Conservation (phyloP, 768 basidiomycete genomes). For the Amanita fuliginea region DNA sequence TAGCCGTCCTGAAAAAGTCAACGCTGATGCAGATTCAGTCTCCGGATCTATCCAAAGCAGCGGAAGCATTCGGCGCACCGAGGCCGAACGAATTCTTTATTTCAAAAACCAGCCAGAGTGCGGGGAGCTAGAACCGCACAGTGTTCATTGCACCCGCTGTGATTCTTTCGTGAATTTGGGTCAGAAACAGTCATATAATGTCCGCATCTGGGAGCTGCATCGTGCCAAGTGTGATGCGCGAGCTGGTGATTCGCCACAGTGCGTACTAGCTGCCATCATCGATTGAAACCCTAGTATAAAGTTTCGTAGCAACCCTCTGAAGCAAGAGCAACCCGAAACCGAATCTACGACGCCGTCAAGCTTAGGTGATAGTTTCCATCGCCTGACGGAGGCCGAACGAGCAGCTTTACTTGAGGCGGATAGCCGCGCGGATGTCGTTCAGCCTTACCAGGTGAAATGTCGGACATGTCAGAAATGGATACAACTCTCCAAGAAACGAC, state of each 20-base stretch:
- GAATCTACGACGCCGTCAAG: slow-evolving; percentile 17
- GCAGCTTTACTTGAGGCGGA: slow-evolving; percentile 44
- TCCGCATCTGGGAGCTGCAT: slow-evolving; percentile 54
- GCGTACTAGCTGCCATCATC: slow-evolving; percentile 10
- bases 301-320: slow-evolving; percentile 1
- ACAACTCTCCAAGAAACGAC: slow-evolving; percentile 27
- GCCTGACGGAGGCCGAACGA: slow-evolving; percentile 31
- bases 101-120: slow-evolving; percentile 54
- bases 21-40: slow-evolving; percentile 38
- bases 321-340: slow-evolving; percentile 11
- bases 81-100: slow-evolving; percentile 52
- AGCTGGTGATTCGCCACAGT: slow-evolving; percentile 18
- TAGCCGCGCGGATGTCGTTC: slow-evolving; percentile 35
- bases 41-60: slow-evolving; percentile 38
- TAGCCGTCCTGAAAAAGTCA: slow-evolving; percentile 14
- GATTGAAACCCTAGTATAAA: not conserved
- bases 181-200: slow-evolving; percentile 40
- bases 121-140: slow-evolving; percentile 42
- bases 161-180: slow-evolving; percentile 46
- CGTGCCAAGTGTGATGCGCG: slow-evolving; percentile 40
- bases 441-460: slow-evolving; percentile 44
- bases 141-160: slow-evolving; percentile 50
- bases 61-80: slow-evolving; percentile 39
- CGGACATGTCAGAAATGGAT: slow-evolving; percentile 57
- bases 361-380: slow-evolving; percentile 9